These are phyloP conservation scores for Aspergillus unguis DNA, from an alignment of 2,329 filamentous ascomycete genomes.

Conservation along the genomic window DNA sequence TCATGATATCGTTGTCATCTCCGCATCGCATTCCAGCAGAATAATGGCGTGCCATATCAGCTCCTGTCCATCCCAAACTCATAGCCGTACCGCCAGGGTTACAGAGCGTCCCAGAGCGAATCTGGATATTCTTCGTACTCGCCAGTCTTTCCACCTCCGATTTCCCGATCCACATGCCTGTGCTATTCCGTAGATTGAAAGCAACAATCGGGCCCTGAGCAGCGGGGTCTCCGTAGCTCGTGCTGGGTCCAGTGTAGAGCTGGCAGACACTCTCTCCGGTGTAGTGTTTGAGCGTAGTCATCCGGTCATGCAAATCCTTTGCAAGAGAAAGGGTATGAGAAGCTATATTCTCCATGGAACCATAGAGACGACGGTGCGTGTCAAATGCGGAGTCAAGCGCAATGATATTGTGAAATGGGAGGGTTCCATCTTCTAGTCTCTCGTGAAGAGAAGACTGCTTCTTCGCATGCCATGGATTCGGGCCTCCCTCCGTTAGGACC, in stretches of 20 bases:
- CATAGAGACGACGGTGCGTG: conserved; percentile 66
- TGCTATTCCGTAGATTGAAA: conserved; percentile 72
- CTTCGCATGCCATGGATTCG: conserved; percentile 74
- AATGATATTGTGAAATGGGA: conserved; percentile 86
- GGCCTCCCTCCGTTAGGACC: conserved; percentile 65
- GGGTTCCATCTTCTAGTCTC: conserved; percentile 81
- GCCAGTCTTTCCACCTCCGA: conserved; percentile 85
- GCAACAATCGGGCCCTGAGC: conserved; percentile 72
- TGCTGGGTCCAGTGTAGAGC: conserved; percentile 55
- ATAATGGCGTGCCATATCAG: conserved; percentile 82
- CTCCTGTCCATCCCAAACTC: conserved; percentile 68
- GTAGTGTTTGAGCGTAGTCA: conserved; percentile 62
- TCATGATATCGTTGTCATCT: conserved; percentile 73
- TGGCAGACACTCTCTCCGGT: conserved; percentile 65
- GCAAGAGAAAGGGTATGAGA: conserved; percentile 68
- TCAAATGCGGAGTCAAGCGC: conserved; percentile 73
- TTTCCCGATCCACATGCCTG: conserved; percentile 73
- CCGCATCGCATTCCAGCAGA: conserved; percentile 82
- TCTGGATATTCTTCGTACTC: conserved; percentile 71
- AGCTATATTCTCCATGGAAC: conserved; percentile 66
- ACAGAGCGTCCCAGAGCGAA: conserved; percentile 85
- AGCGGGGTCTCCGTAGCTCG: conserved; percentile 42
- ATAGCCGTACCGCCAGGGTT: conserved; percentile 83
- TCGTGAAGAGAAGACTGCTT: conserved; percentile 74
- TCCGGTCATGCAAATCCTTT: conserved; percentile 54